Conservation (phyloP, 176 grass and related monocot genomes). For the Chrysopogon serrulatus region DNA sequence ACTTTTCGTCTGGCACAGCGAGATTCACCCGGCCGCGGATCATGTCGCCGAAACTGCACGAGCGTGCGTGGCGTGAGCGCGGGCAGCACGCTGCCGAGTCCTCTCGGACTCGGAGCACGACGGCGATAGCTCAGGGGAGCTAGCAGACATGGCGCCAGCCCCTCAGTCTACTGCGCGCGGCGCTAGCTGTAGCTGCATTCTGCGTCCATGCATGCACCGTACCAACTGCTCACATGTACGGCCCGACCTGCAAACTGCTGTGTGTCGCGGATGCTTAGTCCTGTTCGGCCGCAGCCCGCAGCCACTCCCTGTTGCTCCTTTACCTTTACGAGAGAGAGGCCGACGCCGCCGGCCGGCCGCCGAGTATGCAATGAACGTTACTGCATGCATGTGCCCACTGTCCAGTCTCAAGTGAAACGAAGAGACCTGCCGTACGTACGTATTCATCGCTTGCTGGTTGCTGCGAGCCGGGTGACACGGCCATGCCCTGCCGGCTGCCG, state of each 20-base stretch:
- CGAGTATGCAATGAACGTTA: background rate
- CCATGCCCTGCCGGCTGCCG: background rate
- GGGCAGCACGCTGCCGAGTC: too few relatives aligned
- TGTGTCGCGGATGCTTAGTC: background rate
- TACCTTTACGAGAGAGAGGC: too few relatives aligned
- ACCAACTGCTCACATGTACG: background rate
- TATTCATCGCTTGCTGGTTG: background rate
- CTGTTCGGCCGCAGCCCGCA: background rate
- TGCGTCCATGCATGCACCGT: background rate
- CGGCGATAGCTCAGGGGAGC: background rate
- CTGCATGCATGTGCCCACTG: too few relatives aligned
- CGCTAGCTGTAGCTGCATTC: too few relatives aligned
- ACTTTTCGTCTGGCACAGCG: too few relatives aligned
- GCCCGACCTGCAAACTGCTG: background rate
- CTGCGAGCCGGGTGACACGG: background rate
- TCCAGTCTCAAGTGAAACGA: too few relatives aligned
- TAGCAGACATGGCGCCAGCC: background rate
- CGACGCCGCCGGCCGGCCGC: too few relatives aligned
- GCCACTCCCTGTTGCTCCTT: background rate
- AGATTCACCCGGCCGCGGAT: too few relatives aligned
- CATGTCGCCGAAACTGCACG: background rate
- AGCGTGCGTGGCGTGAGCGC: too few relatives aligned
- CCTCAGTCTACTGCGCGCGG: background rate
- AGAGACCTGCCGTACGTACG: background rate
- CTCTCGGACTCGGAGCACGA: background rate